Conservation (phyloP, 1,139 yeast species). For the Protomyces inouyei region DNA sequence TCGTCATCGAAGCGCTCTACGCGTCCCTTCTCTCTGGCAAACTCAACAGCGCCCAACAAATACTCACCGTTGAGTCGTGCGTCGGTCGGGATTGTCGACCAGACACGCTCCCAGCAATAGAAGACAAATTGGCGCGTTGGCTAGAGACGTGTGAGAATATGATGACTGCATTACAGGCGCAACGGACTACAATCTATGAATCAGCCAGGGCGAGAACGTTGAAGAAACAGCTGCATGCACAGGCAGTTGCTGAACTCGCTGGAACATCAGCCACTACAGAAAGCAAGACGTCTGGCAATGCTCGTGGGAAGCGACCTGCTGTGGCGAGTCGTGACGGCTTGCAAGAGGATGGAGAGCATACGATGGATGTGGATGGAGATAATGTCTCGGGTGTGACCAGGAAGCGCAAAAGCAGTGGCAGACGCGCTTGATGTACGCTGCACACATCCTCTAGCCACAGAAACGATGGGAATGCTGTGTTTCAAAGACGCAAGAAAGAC, state of each 20-base stretch:
- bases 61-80: constrained; percentile 3
- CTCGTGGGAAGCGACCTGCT: neutral
- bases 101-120: neutral
- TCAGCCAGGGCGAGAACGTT: neutral
- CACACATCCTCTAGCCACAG: too few species aligned
- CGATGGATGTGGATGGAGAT: neutral
- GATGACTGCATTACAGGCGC: neutral
- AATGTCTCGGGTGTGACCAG: neutral
- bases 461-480: too few species aligned
- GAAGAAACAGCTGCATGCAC: neutral
- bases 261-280: neutral
- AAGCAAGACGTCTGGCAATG: neutral
- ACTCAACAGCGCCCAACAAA: constrained; percentile 4
- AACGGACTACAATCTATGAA: neutral
- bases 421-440: neutral
- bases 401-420: neutral
- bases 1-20: constrained; percentile 13
- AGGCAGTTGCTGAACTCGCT: neutral
- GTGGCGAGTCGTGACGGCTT: neutral
- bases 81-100: constrained; percentile 10
- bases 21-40: constrained; percentile 12
- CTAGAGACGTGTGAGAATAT: neutral
- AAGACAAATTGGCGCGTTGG: neutral
- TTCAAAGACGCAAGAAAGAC: too few species aligned
- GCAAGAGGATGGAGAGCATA: neutral